Percentiles rank a stretch among this genome's conserved stretches.
Conservation (phyloP, 345 rosid species). For the Zanthoxylum bungeanum region DNA sequence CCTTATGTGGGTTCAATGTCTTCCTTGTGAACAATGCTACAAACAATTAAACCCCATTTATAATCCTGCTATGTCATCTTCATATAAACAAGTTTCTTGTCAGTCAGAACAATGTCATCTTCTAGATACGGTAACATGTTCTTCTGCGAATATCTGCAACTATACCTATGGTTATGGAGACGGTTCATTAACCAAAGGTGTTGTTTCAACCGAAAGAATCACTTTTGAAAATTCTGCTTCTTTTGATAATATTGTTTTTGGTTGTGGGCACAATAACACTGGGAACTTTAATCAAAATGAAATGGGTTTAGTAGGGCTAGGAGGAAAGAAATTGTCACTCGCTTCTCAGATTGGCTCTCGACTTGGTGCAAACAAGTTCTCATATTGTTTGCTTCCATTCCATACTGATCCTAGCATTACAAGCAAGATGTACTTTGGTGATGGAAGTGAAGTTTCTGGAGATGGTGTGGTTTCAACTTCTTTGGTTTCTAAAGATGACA, state of each 20-base stretch:
- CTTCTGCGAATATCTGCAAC: background rate
- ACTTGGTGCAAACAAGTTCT: slow-evolving; percentile 6
- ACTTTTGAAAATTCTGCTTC: background rate
- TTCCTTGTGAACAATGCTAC: slow-evolving; percentile 30
- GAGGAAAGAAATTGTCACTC: slow-evolving; percentile 19
- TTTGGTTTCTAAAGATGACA: background rate
- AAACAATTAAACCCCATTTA: slow-evolving; percentile 19
- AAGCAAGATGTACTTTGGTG: slow-evolving; percentile 11
- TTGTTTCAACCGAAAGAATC: slow-evolving; percentile 21
- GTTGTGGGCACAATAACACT: slow-evolving; percentile 29
- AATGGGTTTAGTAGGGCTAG: slow-evolving; percentile 31
- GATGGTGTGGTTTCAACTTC: slow-evolving; percentile 1
- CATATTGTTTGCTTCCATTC: slow-evolving; percentile 8
- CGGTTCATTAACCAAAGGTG: slow-evolving; percentile 1
- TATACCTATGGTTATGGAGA: slow-evolving; percentile 22
- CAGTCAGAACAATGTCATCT: slow-evolving; percentile 3
- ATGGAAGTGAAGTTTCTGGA: background rate
- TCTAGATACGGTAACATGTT: background rate
- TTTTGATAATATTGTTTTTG: slow-evolving; percentile 5
- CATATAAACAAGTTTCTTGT: slow-evolving; percentile 15
- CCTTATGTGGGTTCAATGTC: slow-evolving; percentile 39
- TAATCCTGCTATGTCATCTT: slow-evolving; percentile 18
- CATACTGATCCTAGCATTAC: background rate
- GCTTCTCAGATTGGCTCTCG: slow-evolving; percentile 17
- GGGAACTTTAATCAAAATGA: slow-evolving; percentile 4